A percentile compares a stretch with the other conserved stretches of the same genome.
These are phyloP conservation scores for Boletus pseudo-olivaceus DNA, from an alignment of 768 basidiomycete species.

Conservation along the genomic window DNA sequence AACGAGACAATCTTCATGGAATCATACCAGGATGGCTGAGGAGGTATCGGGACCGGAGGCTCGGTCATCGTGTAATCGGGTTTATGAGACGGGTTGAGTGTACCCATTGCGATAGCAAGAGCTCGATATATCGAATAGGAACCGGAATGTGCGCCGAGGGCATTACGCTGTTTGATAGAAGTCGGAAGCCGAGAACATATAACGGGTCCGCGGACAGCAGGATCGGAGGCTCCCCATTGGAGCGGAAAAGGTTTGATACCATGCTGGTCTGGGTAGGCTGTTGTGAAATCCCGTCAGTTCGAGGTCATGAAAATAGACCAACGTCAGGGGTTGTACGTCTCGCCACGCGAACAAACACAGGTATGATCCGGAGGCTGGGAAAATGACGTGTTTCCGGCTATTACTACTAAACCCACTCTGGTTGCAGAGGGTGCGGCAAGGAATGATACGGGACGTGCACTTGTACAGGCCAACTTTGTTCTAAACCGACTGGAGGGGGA, in stretches of 20 bases:
- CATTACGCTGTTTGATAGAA: conserved; percentile 87
- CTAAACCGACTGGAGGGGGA: not conserved
- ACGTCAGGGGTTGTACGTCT: conserved; percentile 4
- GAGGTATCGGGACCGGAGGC: conserved; percentile 78
- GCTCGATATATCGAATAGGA: conserved; percentile 95
- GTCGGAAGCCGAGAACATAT: conserved; percentile 82
- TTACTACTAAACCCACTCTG: not conserved
- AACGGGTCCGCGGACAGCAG: conserved; percentile 74
- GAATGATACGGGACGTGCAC: not conserved
- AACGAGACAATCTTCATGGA: conserved; percentile 82
- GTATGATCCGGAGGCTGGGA: conserved; percentile 12
- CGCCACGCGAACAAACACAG: conserved; percentile 2
- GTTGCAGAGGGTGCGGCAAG: not conserved
- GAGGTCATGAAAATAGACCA: conserved; percentile 1
- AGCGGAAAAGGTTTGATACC: conserved; percentile 80
- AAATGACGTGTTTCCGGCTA: not conserved
- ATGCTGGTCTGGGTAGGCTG: conserved; percentile 88
- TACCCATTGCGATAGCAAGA: conserved; percentile 86
- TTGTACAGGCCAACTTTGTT: not conserved
- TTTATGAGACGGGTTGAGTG: conserved; percentile 73
- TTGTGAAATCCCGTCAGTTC: conserved; percentile 8
- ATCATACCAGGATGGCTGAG: conserved; percentile 74
- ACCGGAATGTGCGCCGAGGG: conserved; percentile 90
- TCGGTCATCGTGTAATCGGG: conserved; percentile 81
- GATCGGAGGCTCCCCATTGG: conserved; percentile 72